Conservation (phyloP, 306 rosid species). For the Vachellia pachyceras region DNA sequence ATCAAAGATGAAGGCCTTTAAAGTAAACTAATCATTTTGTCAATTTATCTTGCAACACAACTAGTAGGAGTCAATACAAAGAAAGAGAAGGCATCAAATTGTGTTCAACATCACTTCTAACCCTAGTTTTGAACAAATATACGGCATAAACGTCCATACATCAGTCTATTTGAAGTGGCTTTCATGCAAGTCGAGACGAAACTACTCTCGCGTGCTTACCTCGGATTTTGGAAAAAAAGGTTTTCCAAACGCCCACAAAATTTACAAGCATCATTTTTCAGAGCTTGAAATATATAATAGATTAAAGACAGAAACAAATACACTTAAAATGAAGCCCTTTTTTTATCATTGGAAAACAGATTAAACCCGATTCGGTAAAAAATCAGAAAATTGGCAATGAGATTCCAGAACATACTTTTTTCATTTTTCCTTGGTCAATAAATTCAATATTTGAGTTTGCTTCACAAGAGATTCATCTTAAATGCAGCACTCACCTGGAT, state of each 20-base stretch:
- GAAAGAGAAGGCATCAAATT: neutral
- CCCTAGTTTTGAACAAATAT: neutral
- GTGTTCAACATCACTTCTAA: neutral
- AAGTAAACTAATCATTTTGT: neutral
- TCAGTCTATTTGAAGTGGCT: too few relatives aligned
- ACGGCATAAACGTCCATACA: neutral
- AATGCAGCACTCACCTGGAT: slow-evolving; percentile 52
- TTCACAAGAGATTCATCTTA: neutral
- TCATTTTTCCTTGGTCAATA: neutral
- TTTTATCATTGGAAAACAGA: neutral
- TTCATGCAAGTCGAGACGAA: too few relatives aligned
- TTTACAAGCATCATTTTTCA: neutral
- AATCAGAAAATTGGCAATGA: slow-evolving; percentile 4
- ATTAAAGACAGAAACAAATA: neutral
- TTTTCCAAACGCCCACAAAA: too few relatives aligned
- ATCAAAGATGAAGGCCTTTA: neutral
- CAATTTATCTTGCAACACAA: slow-evolving; percentile 1
- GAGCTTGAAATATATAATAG: neutral
- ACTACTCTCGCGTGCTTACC: too few relatives aligned
- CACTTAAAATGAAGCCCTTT: neutral
- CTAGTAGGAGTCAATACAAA: neutral
- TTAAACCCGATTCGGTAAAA: neutral
- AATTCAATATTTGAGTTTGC: neutral
- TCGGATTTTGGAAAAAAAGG: too few relatives aligned
- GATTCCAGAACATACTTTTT: neutral